phyloP scores from a whole-genome alignment of 352 stramenopile genomes.

The Halophytophthora polymorphica region DNA sequence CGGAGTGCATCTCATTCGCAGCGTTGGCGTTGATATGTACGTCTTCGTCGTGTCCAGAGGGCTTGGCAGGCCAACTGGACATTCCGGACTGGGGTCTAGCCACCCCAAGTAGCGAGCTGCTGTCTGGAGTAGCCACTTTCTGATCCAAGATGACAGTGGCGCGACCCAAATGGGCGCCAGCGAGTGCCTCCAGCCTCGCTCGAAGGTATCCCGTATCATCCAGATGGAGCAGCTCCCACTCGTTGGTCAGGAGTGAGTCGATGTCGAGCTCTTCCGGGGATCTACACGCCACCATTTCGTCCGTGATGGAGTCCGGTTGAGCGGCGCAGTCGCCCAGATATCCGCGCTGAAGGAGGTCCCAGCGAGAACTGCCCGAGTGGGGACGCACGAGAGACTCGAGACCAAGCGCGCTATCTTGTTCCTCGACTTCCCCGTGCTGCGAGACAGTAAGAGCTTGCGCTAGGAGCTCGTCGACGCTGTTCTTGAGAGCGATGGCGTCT shows the following conservation, averaged over 20 bases:
- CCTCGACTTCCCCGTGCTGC: constrained; percentile 12
- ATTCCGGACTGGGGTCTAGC: background rate
- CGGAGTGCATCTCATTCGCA: background rate
- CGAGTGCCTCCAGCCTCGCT: constrained; percentile 31
- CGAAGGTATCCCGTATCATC: constrained; percentile 34
- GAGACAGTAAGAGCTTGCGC: background rate
- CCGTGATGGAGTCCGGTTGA: background rate
- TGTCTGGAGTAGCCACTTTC: background rate
- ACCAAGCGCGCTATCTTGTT: too few relatives aligned
- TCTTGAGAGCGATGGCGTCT: constrained; percentile 8
- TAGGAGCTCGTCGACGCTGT: constrained; percentile 9
- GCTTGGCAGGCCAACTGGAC: background rate
- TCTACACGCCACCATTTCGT: constrained; percentile 4
- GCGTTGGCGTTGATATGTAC: background rate
- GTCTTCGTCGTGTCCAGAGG: background rate
- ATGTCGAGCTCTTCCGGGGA: constrained; percentile 18
- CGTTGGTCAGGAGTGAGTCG: constrained; percentile 32
- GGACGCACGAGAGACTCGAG: constrained; percentile 14
- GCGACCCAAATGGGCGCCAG: constrained; percentile 32
- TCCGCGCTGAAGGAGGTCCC: constrained; percentile 26
- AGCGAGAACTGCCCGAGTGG: constrained; percentile 15
- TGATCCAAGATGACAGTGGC: constrained; percentile 29
- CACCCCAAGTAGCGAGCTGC: background rate
- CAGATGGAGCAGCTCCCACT: constrained; percentile 37
- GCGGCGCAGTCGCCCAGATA: constrained; percentile 16